Conservation (phyloP, 305 asterid species). For the Fraxinus albicans region DNA sequence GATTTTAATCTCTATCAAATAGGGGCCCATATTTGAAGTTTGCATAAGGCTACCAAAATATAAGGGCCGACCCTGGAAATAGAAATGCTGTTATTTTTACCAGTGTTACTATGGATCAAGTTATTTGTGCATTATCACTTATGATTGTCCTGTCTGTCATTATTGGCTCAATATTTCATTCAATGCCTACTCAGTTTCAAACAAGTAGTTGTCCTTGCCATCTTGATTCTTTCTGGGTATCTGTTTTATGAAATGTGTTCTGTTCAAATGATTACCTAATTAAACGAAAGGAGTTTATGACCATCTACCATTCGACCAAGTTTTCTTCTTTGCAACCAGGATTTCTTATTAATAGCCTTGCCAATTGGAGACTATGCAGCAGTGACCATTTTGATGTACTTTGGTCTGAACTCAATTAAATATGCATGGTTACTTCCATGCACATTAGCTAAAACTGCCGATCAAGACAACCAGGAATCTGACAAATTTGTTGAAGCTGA, state of each 20-base stretch:
- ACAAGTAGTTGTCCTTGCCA: conserved; percentile 26
- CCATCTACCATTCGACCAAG: neutral
- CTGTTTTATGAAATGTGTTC: neutral
- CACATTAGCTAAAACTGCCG: conserved; percentile 28
- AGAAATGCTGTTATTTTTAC: neutral
- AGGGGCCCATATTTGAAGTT: no score
- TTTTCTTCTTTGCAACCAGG: neutral
- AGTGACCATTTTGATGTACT: conserved; percentile 45
- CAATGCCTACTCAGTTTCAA: conserved; percentile 50
- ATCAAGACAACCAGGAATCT: conserved; percentile 28
- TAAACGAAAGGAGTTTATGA: neutral
- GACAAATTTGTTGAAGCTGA: conserved; percentile 62
- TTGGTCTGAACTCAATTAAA: conserved; percentile 53
- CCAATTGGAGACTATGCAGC: conserved; percentile 55
- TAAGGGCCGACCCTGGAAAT: neutral
- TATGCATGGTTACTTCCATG: conserved; percentile 53
- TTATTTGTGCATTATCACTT: conserved; percentile 46
- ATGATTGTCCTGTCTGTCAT: conserved; percentile 45
- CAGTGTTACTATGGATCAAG: conserved; percentile 19
- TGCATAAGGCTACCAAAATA: no score
- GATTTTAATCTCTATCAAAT: no score
- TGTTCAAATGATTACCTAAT: neutral
- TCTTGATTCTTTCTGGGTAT: neutral
- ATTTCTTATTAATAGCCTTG: conserved; percentile 22
- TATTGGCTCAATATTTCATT: conserved; percentile 43